phyloP scores from a whole-genome alignment of 2,329 filamentous ascomycete species.

The Colletotrichum eleusines region DNA sequence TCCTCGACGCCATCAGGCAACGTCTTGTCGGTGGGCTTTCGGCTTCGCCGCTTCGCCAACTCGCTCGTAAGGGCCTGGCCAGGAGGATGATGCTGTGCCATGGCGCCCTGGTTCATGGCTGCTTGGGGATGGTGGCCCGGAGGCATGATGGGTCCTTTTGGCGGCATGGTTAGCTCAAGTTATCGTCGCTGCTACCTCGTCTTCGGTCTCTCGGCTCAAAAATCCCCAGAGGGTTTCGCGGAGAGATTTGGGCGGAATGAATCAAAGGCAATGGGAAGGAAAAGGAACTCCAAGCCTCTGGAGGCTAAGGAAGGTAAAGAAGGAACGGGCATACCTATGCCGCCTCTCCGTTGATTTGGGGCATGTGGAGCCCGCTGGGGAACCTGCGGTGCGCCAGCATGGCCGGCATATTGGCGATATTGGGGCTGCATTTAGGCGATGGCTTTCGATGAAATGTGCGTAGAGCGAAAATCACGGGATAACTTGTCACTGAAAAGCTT shows the following conservation, averaged over 20 bases:
- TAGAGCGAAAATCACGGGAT: neutral
- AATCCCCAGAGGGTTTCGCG: neutral
- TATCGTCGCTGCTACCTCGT: neutral
- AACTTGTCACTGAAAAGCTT: slow-evolving; percentile 21
- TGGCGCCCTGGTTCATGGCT: slow-evolving; percentile 66
- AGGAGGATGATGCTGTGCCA: slow-evolving; percentile 62
- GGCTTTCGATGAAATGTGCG: slow-evolving; percentile 5
- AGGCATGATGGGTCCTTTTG: slow-evolving; percentile 67
- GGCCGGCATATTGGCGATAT: slow-evolving; percentile 61
- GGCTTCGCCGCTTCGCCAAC: slow-evolving; percentile 79
- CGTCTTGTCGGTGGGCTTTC: slow-evolving; percentile 94
- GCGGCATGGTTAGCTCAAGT: slow-evolving; percentile 26
- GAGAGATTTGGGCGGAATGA: neutral
- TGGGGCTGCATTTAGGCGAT: slow-evolving; percentile 62
- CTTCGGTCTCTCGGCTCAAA: neutral
- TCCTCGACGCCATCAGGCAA: slow-evolving; percentile 91
- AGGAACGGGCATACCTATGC: slow-evolving; percentile 60
- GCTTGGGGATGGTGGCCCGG: slow-evolving; percentile 63
- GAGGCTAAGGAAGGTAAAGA: slow-evolving; percentile 22
- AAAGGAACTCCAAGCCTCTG: slow-evolving; percentile 4
- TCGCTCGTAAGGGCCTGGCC: slow-evolving; percentile 57
- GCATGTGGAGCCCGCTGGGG: slow-evolving; percentile 63
- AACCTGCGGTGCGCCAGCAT: slow-evolving; percentile 50
- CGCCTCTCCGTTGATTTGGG: slow-evolving; percentile 63
- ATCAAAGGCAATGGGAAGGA: neutral